phyloP scores from a whole-genome alignment of 2,329 filamentous ascomycete genomes.

The Chalaropsis ovoidea region DNA sequence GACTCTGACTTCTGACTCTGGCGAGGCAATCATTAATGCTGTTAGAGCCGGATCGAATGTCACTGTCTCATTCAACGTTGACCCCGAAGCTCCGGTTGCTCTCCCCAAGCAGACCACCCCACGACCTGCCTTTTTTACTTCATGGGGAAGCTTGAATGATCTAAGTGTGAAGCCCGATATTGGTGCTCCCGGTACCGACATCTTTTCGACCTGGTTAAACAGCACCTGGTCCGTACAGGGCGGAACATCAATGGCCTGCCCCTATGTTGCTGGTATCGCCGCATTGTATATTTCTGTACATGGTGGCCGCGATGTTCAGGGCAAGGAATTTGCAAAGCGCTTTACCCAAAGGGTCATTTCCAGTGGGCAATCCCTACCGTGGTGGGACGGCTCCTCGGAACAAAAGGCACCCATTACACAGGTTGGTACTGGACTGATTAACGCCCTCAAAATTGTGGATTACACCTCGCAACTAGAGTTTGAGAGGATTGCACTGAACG shows the following conservation, averaged over 20 bases:
- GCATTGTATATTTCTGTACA: slow-evolving; percentile 38
- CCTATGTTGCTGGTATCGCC: slow-evolving; percentile 44
- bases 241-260: slow-evolving; percentile 49
- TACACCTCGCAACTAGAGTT: slow-evolving; percentile 35
- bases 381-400: slow-evolving; percentile 29
- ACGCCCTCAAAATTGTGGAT: slow-evolving; percentile 38
- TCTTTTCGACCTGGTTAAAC: slow-evolving; percentile 41
- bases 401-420: slow-evolving; percentile 27
- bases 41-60: slow-evolving; percentile 31
- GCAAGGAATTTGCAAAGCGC: slow-evolving; percentile 25
- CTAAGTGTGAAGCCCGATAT: slow-evolving; percentile 43
- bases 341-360: slow-evolving; percentile 19
- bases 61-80: slow-evolving; percentile 35
- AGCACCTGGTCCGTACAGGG: slow-evolving; percentile 39
- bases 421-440: slow-evolving; percentile 40
- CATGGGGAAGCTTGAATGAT: slow-evolving; percentile 33
- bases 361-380: slow-evolving; percentile 9
- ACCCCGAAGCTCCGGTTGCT: slow-evolving; percentile 24
- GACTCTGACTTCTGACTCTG: background rate
- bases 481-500: slow-evolving; percentile 41
- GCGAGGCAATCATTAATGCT: slow-evolving; percentile 30
- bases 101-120: background rate
- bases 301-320: slow-evolving; percentile 36
- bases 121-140: background rate
- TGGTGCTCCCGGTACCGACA: slow-evolving; percentile 40